Percentiles rank a stretch among this genome's conserved stretches.
Evolutionary conservation across 441 rosid genomes (phyloP).

Genomic region (Euphorbia celastroides): DNA sequence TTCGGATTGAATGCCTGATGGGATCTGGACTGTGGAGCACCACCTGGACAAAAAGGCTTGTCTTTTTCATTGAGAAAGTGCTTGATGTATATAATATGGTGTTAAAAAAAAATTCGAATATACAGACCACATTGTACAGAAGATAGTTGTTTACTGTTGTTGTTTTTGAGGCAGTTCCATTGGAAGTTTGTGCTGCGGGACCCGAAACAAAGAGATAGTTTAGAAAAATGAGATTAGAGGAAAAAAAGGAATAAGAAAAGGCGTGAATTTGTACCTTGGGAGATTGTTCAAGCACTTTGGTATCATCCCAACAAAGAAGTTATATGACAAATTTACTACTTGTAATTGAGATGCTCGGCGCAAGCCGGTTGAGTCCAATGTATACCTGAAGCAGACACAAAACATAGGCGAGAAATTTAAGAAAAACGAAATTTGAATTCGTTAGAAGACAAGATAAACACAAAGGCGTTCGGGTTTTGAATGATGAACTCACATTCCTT

Average conservation of each 20-base stretch:
- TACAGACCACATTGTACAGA: constrained; percentile 56
- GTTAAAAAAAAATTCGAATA: not conserved
- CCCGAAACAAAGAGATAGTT: constrained; percentile 10
- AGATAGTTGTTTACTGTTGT: constrained; percentile 65
- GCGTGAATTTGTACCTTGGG: constrained; percentile 44
- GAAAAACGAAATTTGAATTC: not conserved
- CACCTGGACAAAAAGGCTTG: constrained; percentile 31
- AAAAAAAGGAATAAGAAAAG: constrained; percentile 6
- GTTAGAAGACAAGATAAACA: too few species aligned
- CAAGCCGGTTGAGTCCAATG: constrained; percentile 52
- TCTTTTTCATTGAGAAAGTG: constrained; percentile 10
- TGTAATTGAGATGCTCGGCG: constrained; percentile 65
- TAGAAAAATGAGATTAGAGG: constrained; percentile 15
- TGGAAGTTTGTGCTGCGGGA: constrained; percentile 72
- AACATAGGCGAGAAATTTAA: not conserved
- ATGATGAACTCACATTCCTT: constrained; percentile 48
- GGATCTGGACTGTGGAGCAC: constrained; percentile 36
- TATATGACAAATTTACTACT: constrained; percentile 78
- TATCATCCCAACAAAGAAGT: constrained; percentile 71
- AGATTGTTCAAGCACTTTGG: constrained; percentile 76
- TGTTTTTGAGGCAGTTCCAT: constrained; percentile 77
- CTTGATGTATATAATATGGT: not conserved
- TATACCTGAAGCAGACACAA: constrained; percentile 38
- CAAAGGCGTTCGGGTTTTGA: not conserved
- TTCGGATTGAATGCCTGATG: constrained; percentile 36